Evolutionary conservation across 2,329 filamentous ascomycete genomes (phyloP).

Genomic region (Arachnopeziza araneosa): DNA sequence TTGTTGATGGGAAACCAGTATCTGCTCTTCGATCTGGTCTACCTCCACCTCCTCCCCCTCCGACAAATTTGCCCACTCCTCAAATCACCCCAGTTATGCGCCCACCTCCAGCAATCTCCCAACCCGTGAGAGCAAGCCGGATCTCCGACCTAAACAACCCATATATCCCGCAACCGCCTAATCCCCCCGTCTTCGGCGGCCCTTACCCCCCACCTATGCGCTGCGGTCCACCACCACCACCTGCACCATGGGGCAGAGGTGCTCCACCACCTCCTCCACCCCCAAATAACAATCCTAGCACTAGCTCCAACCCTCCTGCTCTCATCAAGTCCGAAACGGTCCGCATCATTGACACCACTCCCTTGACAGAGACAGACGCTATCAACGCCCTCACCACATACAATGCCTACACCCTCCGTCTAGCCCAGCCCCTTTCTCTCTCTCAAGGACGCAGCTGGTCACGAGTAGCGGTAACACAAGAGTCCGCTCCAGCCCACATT

Average conservation of each 20-base stretch:
- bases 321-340: neutral
- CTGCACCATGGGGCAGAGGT: neutral
- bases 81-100: neutral
- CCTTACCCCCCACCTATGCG: neutral
- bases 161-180: constrained; percentile 1
- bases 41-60: neutral
- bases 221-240: neutral
- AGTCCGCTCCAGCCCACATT: constrained; percentile 1
- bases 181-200: too few species aligned
- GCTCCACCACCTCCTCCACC: neutral
- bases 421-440: neutral
- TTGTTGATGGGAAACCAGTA: constrained; percentile 15
- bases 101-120: constrained; percentile 2
- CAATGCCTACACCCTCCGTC: constrained; percentile 18
- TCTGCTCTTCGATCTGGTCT: neutral
- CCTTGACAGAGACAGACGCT: constrained; percentile 9
- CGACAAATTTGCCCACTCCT: neutral
- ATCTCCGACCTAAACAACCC: neutral
- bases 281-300: neutral
- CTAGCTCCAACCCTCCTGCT: neutral
- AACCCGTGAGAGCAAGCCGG: neutral
- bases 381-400: constrained; percentile 16
- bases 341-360: neutral
- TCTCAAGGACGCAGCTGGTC: constrained; percentile 8
- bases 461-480: constrained; percentile 12